Evolutionary conservation across 305 asterid genomes (phyloP).

Genomic region (Andrographis paniculata): DNA sequence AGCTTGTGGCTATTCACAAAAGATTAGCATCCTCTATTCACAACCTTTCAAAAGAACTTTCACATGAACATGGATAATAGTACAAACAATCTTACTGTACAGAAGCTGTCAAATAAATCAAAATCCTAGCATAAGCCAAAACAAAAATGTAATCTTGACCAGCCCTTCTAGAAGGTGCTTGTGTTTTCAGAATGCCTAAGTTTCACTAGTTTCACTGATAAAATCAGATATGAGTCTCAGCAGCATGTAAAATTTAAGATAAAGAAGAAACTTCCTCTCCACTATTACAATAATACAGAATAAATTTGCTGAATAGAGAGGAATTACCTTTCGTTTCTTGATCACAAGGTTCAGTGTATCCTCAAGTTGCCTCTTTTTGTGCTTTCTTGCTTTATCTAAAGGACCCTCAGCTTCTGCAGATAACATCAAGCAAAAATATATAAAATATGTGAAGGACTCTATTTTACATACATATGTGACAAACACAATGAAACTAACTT

Average conservation of each 20-base stretch:
- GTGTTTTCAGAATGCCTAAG: too few species aligned
- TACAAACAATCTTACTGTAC: too few species aligned
- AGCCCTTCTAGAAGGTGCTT: too few species aligned
- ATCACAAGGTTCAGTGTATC: constrained; percentile 91
- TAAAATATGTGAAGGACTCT: constrained; percentile 5
- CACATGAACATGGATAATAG: too few species aligned
- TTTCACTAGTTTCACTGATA: not conserved
- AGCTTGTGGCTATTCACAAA: too few species aligned
- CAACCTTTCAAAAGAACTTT: too few species aligned
- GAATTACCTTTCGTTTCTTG: constrained; percentile 83
- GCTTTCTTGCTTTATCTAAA: constrained; percentile 97
- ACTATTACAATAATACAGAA: not conserved
- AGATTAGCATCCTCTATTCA: too few species aligned
- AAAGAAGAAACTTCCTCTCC: not conserved
- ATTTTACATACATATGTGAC: not conserved
- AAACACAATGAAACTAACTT: not conserved
- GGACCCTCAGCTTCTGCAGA: constrained; percentile 99
- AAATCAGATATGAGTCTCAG: not conserved
- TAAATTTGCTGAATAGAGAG: not conserved
- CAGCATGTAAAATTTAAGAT: too few species aligned
- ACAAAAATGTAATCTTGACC: too few species aligned
- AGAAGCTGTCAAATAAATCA: too few species aligned
- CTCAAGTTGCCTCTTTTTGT: constrained; percentile 97
- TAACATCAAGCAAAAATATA: constrained; percentile 1
- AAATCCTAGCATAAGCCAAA: too few species aligned